A percentile compares a stretch with the other conserved stretches of the same genome.
Evolutionary conservation across 1,284 basidiomycete species (phyloP).

Genomic region (Stereum hirsutum): DNA sequence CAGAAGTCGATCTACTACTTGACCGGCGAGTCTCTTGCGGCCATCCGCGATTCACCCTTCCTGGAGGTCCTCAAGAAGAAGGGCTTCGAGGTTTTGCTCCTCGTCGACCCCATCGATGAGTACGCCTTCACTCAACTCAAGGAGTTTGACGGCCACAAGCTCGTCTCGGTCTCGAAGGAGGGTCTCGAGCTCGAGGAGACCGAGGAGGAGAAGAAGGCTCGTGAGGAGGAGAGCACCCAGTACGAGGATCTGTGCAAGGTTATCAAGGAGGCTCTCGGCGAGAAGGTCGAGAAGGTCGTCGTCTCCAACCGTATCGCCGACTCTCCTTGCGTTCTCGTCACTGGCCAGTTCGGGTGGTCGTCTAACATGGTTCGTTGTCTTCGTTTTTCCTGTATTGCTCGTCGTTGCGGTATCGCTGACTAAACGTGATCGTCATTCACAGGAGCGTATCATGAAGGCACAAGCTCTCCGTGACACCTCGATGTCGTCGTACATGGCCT

Average conservation of each 20-base stretch:
- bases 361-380: conserved; percentile 91
- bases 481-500: conserved; percentile 99
- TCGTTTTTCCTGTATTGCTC: neutral
- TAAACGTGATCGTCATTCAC: conserved; percentile 8
- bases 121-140: conserved; percentile 98
- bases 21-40: conserved; percentile 93
- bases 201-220: conserved; percentile 90
- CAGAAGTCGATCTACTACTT: conserved; percentile 99
- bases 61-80: conserved; percentile 99
- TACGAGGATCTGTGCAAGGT: conserved; percentile 88
- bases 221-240: conserved; percentile 82
- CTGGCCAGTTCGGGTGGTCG: conserved; percentile 99
- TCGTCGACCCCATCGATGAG: conserved; percentile 98
- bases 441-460: conserved; percentile 99
- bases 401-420: conserved; percentile 7
- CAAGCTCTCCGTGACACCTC: conserved; percentile 98
- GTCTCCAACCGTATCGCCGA: conserved; percentile 97
- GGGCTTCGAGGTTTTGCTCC: conserved; percentile 96
- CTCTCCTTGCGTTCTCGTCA: conserved; percentile 95
- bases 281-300: conserved; percentile 99
- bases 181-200: conserved; percentile 99
- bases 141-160: conserved; percentile 99
- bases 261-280: conserved; percentile 98
- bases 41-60: conserved; percentile 95
- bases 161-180: conserved; percentile 98